Evolutionary conservation across 2,329 filamentous ascomycete genomes (phyloP).

Genomic region (Pestalotiopsis sp.): DNA sequence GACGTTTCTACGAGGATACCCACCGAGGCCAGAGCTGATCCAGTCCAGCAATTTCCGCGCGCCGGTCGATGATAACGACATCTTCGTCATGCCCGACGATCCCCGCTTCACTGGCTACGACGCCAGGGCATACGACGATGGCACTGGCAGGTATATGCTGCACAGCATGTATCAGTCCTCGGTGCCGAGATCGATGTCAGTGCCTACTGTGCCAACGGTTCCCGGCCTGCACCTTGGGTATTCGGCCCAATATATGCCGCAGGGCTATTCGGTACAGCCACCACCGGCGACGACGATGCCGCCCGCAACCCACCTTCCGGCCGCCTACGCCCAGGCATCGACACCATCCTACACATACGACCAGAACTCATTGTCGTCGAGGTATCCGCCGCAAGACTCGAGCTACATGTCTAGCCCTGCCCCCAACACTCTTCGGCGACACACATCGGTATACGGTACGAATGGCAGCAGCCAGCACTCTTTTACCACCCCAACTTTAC

Average conservation of each 20-base stretch:
- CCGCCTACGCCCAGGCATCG: neutral
- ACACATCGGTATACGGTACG: neutral
- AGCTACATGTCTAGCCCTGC: neutral
- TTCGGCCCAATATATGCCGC: neutral
- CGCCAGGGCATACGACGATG: neutral
- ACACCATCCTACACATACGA: neutral
- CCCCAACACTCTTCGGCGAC: neutral
- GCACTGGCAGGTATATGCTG: neutral
- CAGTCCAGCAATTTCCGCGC: conserved; percentile 68
- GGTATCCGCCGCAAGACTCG: neutral
- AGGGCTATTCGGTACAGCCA: neutral
- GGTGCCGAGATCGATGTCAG: conserved; percentile 15
- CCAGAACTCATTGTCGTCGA: neutral
- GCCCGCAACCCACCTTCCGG: neutral
- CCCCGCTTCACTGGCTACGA: conserved; percentile 1
- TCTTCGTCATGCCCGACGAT: conserved; percentile 16
- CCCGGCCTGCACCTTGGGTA: neutral
- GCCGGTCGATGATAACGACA: conserved; percentile 58
- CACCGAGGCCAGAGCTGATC: conserved; percentile 57
- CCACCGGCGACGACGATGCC: conserved; percentile 1
- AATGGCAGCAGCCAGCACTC: neutral
- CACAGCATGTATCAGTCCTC: neutral
- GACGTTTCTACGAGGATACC: neutral
- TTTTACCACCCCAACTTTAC: neutral
- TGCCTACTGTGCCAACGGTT: conserved; percentile 10